A percentile compares a stretch with the other conserved stretches of the same genome.
Evolutionary conservation across 345 rosid genomes (phyloP).

Genomic region (Sisymbrium altissimum): DNA sequence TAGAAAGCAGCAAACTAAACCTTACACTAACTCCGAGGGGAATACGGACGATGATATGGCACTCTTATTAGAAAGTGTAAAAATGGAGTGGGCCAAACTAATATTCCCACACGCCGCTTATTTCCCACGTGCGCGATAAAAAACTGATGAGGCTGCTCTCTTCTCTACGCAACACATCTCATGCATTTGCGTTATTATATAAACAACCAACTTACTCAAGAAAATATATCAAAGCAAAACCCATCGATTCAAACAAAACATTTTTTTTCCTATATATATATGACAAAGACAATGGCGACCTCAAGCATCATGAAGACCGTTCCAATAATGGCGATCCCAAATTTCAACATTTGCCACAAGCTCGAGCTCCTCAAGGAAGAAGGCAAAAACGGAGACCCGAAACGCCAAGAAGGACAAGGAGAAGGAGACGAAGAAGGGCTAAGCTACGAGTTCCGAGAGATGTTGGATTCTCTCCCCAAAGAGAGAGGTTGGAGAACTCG

Average conservation of each 20-base stretch:
- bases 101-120: constrained; percentile 17
- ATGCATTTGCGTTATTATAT: constrained; percentile 28
- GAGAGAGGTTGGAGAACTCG: constrained; percentile 73
- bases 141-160: not conserved
- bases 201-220: constrained; percentile 26
- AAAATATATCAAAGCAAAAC: constrained; percentile 11
- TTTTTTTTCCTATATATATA: not conserved
- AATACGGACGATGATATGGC: not conserved
- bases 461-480: constrained; percentile 54
- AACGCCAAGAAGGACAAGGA: constrained; percentile 26
- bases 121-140: constrained; percentile 15
- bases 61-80: not conserved
- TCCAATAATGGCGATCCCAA: constrained; percentile 24
- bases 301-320: constrained; percentile 24
- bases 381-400: not conserved
- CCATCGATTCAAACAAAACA: not conserved
- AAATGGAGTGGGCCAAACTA: constrained; percentile 9
- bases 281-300: constrained; percentile 27
- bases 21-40: not conserved
- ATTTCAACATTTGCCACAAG: constrained; percentile 17
- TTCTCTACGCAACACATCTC: constrained; percentile 16
- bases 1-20: constrained; percentile 8
- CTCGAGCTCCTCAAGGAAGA: constrained; percentile 20
- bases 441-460: constrained; percentile 48
- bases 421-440: constrained; percentile 32